Conservation (phyloP, 306 rosid species). For the Mimosa pudica region DNA sequence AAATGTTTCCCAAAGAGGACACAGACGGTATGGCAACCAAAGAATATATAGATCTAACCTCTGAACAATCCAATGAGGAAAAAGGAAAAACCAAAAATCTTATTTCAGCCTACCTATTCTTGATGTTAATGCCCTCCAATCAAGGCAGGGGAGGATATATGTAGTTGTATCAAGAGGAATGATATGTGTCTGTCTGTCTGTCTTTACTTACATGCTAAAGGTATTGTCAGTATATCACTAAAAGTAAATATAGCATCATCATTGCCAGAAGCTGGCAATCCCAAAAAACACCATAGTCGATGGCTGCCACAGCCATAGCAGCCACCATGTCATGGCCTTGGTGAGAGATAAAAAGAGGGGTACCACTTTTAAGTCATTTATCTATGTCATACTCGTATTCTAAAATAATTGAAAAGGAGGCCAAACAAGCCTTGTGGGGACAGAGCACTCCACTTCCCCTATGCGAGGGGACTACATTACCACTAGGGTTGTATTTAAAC, state of each 20-base stretch:
- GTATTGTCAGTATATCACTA: neutral
- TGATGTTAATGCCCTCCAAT: slow-evolving; percentile 3
- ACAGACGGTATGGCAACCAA: neutral
- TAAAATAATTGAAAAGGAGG: too few species aligned
- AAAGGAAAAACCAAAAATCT: neutral
- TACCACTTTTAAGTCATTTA: neutral
- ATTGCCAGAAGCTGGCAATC: neutral
- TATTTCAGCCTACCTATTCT: neutral
- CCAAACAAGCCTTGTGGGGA: too few species aligned
- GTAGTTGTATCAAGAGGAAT: neutral
- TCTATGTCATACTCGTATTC: neutral
- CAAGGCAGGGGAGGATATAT: neutral
- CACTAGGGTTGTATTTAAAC: neutral
- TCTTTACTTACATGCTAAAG: neutral
- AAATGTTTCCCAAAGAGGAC: neutral
- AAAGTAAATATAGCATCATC: neutral
- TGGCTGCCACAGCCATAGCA: neutral
- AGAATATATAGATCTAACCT: neutral
- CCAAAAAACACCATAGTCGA: neutral
- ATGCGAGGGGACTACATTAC: too few species aligned
- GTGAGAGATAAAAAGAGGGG: neutral
- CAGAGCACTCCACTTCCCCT: too few species aligned
- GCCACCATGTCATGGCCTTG: neutral
- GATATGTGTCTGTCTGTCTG: neutral
- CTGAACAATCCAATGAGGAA: neutral